Evolutionary conservation across 768 basidiomycete species (phyloP), one percentile per base, ranked within the genome.

Genomic region (Exsudoporus frostii): DNA sequence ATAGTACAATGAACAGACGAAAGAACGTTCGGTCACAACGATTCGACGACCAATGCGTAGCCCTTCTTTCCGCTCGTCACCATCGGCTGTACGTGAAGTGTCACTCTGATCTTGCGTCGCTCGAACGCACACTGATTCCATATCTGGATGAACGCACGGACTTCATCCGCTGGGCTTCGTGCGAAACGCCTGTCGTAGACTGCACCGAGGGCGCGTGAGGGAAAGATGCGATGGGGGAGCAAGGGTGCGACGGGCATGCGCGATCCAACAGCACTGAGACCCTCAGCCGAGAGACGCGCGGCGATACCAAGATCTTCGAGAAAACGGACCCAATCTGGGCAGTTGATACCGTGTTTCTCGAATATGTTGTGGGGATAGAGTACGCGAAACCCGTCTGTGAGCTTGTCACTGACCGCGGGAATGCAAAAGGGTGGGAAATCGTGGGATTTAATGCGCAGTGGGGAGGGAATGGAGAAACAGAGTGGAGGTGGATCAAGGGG

Each of bases 71-170:
- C 24, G n/a, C 38, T 51, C n/a, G 20, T n/a, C 19, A 48, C 53
- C 25, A 32, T 38, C 19, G 37, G 36, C n/a, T 20, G 53, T 19
- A 45, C 36, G 22, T 53, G 57, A 6, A 71, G 58, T 15, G 42
- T 49, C 25, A 60, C 65, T 7, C 52, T 51, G 39, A 69, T 49
- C 50, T 67, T 69, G 33, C 68, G 67, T 29, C 68, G 59, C 53
- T 71, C 67, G 13, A 69, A 64, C 5, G 68, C 68, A 53, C 68
- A 64, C 48, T 69, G 57, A 22, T 71, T 69, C 68, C 68, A 69
- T 14, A 71, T 51, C 17, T 51, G 39, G 10, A 69, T 40, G 29
- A 69, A 57, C 7, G 67, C 65, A 44, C 56, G 51, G 29, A 71
- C 63, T 33, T 69, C 61, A 2, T 65, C 53, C 2, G 44, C 20